Evolutionary conservation across 2,329 filamentous ascomycete genomes (phyloP).

Genomic region (Cryphonectria carpinicola): DNA sequence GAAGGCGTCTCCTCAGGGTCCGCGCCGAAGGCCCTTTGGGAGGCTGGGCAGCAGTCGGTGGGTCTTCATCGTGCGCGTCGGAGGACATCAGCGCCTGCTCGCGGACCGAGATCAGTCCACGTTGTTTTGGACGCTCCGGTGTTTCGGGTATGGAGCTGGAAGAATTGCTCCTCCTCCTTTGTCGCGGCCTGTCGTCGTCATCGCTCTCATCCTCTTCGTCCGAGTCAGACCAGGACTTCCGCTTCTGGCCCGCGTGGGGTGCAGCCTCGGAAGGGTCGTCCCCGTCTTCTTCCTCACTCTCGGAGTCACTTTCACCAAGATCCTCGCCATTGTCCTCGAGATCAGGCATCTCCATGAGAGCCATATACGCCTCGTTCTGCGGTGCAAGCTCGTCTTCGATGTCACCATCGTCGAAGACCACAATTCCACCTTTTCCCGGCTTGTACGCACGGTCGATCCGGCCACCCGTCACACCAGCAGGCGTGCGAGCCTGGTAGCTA

Average conservation of each 20-base stretch:
- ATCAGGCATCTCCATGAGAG: conserved; percentile 89
- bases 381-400: conserved; percentile 78
- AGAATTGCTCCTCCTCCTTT: conserved; percentile 85
- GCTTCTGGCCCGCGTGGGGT: conserved; percentile 63
- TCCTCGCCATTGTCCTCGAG: conserved; percentile 74
- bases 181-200: conserved; percentile 75
- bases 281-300: conserved; percentile 63
- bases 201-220: conserved; percentile 74
- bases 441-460: conserved; percentile 73
- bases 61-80: conserved; percentile 51
- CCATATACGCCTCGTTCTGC: conserved; percentile 82
- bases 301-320: conserved; percentile 60
- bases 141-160: conserved; percentile 72
- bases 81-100: conserved; percentile 52
- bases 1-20: conserved; percentile 71
- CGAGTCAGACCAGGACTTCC: conserved; percentile 78
- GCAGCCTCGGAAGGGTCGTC: conserved; percentile 43
- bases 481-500: conserved; percentile 56
- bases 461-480: conserved; percentile 72
- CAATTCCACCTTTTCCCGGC: conserved; percentile 81
- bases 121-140: conserved; percentile 61
- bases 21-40: conserved; percentile 70
- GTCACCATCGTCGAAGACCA: conserved; percentile 96
- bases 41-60: conserved; percentile 62
- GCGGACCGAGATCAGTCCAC: conserved; percentile 62